Base-by-base conservation (phyloP, 805 yeast species). In the Blastobotrys mokoenaii region DNA sequence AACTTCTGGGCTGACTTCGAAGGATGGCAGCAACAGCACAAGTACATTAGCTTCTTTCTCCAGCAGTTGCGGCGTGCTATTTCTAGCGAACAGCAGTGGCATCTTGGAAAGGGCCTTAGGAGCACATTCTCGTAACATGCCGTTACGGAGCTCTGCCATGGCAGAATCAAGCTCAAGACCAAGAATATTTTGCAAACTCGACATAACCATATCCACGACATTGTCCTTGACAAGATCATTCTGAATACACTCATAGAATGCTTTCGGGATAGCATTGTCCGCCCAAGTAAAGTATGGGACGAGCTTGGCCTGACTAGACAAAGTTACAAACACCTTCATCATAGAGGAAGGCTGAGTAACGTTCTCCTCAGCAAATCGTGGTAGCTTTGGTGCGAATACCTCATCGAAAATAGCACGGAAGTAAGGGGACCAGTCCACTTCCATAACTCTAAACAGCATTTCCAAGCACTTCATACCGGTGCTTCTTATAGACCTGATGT, bases 331-430 rank as follows among this genome's bases (percentile, higher is more conserved):
- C 8, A 87, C 59, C 46, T 70, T 76, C 76, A 89, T 66, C 38
- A 90, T 60, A 0, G 95, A 74, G 0, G 97, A 87, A 0, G 90
- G 81, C 55, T 83, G 87, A 58, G 87, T 94, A 29, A 82, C 67
- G 60, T 90, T 93, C 55, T 84, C 95, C 35, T 66, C 72, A 2
- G 82, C 82, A 62, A 90, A 90, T 10, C 72, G 67, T 1, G 49
- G 68, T 53, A 93, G 68, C 56, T 94, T 75, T 6, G 95, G 88
- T 16, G 61, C 55, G 11, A 90, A 67, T 17, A 87, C 68, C 18
- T 67, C 58, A 2, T 63, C 59, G 56, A 75, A 82, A 10, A 93
- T 74, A 1, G 63, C 53, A 15, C 76, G 70, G 50, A 72, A 72
- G 7, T 67, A 65, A 4, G 57, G 50, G 2, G 43, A 48, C 96